phyloP scores from a whole-genome alignment of 139 green algal species.

The Haematococcus sp. region DNA sequence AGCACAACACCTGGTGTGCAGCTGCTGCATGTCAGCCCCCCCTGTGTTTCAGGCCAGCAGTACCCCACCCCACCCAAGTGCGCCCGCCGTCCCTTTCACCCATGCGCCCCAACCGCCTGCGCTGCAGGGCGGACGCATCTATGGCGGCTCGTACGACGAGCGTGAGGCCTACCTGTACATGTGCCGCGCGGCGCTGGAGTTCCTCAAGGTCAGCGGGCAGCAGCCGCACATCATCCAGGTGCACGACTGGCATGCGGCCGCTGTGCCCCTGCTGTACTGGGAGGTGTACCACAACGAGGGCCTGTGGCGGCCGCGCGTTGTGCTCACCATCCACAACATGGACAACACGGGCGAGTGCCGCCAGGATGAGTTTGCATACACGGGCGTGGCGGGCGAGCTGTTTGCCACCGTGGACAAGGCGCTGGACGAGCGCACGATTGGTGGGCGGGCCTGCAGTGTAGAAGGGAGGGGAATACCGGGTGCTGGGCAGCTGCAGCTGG shows the following conservation, averaged over 20 bases:
- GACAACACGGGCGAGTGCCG: conserved; percentile 80
- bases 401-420: conserved; percentile 82
- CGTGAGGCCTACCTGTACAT: conserved; percentile 96
- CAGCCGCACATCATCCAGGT: conserved; percentile 67
- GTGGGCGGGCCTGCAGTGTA: too few species aligned
- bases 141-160: conserved; percentile 93
- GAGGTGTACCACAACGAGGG: conserved; percentile 67
- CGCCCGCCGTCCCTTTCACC: too few species aligned
- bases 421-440: conserved; percentile 94
- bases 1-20: too few species aligned
- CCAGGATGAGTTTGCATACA: conserved; percentile 84
- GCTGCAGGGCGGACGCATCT: conserved; percentile 72
- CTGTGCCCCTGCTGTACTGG: conserved; percentile 80
- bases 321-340: conserved; percentile 96
- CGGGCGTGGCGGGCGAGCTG: conserved; percentile 70
- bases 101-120: too few species aligned
- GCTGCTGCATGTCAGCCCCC: too few species aligned
- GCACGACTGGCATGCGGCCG: conserved; percentile 92
- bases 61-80: too few species aligned
- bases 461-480: too few species aligned
- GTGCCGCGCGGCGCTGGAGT: conserved; percentile 86
- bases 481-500: too few species aligned
- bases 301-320: conserved; percentile 47
- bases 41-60: too few species aligned
- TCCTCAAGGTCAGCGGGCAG: conserved; percentile 43